A percentile compares a stretch with the other conserved stretches of the same genome.
phyloP scores from a whole-genome alignment of 768 basidiomycete species.

The Obba rivulosa region DNA sequence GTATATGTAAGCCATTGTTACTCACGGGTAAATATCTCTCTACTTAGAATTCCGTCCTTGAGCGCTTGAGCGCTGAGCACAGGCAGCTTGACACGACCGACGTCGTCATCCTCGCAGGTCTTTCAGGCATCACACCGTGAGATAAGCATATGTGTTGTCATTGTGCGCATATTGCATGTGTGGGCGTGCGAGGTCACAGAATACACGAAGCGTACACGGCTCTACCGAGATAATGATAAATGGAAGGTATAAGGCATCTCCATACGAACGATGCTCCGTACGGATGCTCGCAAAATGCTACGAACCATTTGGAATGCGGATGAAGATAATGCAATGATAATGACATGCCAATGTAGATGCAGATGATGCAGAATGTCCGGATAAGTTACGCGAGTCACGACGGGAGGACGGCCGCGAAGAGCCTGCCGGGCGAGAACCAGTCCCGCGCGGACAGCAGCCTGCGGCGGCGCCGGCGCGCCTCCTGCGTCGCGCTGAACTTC shows the following conservation, averaged over 20 bases:
- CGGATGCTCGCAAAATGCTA: background rate
- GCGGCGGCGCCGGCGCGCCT: constrained; percentile 24
- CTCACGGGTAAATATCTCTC: no score
- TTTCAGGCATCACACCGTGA: no score
- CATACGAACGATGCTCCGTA: constrained; percentile 2
- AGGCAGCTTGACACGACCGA: no score
- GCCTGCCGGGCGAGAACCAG: constrained; percentile 29
- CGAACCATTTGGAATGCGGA: background rate
- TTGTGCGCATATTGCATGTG: constrained; percentile 10
- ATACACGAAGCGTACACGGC: constrained; percentile 16
- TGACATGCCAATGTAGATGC: background rate
- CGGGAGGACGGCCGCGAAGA: constrained; percentile 26
- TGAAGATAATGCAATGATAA: constrained; percentile 3
- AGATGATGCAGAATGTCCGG: constrained; percentile 3
- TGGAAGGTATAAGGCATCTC: background rate
- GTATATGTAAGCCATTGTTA: no score
- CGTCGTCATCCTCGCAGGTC: no score
- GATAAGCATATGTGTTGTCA: no score
- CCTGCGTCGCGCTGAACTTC: constrained; percentile 16
- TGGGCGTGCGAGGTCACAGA: constrained; percentile 1
- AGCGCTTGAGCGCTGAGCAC: no score
- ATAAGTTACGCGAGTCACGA: constrained; percentile 16
- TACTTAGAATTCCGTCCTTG: no score
- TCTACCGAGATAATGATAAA: constrained; percentile 26
- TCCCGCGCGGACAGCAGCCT: constrained; percentile 28